phyloP scores from a whole-genome alignment of 495 filamentous ascomycete species.

The Immersiella caudata region DNA sequence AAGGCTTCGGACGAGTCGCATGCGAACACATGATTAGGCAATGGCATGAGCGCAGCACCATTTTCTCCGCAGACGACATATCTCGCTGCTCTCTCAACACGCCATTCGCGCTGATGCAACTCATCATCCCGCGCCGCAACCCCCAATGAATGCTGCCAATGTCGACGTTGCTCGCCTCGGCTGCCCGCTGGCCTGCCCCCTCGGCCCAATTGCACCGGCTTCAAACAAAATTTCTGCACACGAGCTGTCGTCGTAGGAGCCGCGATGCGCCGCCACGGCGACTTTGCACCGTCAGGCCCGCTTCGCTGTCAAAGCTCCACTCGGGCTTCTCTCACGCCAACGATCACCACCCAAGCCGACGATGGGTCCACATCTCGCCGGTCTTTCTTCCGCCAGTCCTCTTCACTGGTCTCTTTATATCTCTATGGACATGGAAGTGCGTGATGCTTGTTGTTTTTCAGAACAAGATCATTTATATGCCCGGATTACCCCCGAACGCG shows the following conservation, averaged over 20 bases:
- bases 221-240: constrained; percentile 19
- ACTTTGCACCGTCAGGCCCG: constrained; percentile 15
- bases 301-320: background rate
- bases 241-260: constrained; percentile 12
- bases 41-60: constrained; percentile 33
- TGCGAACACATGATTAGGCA: constrained; percentile 35
- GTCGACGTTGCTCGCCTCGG: constrained; percentile 12
- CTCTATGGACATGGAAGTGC: constrained; percentile 79
- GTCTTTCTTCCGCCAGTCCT: constrained; percentile 65
- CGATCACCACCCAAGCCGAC: background rate
- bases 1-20: constrained; percentile 30
- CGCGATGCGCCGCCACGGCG: constrained; percentile 13
- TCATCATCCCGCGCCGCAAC: constrained; percentile 22
- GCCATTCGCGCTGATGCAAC: constrained; percentile 14
- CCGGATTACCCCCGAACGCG: constrained; percentile 65
- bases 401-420: constrained; percentile 66
- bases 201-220: constrained; percentile 14
- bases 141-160: constrained; percentile 24
- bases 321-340: no score
- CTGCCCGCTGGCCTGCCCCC: constrained; percentile 7
- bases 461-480: constrained; percentile 85
- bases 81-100: constrained; percentile 13
- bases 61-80: constrained; percentile 27
- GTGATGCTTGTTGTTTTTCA: constrained; percentile 79
- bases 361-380: constrained; percentile 53